Evolutionary conservation across 2,329 filamentous ascomycete genomes (phyloP).

Genomic region (Phaeosphaeria sp.): DNA sequence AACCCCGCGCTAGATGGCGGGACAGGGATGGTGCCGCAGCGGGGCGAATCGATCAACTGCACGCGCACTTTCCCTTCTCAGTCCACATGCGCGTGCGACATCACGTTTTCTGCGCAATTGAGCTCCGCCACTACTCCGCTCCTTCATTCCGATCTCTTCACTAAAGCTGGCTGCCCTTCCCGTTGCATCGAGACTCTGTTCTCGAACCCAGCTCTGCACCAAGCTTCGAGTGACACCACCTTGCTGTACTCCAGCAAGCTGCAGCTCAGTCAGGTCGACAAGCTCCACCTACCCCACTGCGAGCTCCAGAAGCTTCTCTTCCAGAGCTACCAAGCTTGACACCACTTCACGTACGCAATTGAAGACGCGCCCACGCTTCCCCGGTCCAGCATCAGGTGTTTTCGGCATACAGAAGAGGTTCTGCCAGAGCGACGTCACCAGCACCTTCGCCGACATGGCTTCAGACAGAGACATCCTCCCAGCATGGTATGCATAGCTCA

Average conservation of each 20-base stretch:
- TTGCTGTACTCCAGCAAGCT: constrained; percentile 2
- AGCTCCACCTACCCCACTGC: constrained; percentile 14
- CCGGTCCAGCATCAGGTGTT: constrained; percentile 16
- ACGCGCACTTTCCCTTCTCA: constrained; percentile 27
- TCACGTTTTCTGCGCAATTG: constrained; percentile 23
- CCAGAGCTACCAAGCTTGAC: constrained; percentile 25
- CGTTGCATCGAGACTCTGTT: constrained; percentile 42
- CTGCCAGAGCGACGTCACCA: constrained; percentile 42
- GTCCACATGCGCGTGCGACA: constrained; percentile 7
- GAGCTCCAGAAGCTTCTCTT: constrained; percentile 25
- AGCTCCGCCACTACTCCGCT: constrained; percentile 16
- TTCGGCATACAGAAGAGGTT: constrained; percentile 32
- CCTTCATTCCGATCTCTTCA: constrained; percentile 14
- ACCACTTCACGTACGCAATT: constrained; percentile 22
- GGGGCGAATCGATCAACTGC: constrained; percentile 14
- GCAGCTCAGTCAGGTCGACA: constrained; percentile 10
- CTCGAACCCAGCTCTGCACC: constrained; percentile 38
- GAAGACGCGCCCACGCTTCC: constrained; percentile 20
- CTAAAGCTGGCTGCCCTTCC: constrained; percentile 43
- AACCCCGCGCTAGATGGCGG: constrained; percentile 19
- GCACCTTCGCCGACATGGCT: constrained; percentile 50
- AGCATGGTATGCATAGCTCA: constrained; percentile 44
- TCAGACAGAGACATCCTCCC: constrained; percentile 56
- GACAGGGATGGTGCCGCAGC: constrained; percentile 18
- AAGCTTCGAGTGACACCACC: constrained; percentile 22